Percentiles rank a stretch among this genome's conserved stretches.
Evolutionary conservation across 768 basidiomycete species (phyloP).

Genomic region (Terana coerulea): DNA sequence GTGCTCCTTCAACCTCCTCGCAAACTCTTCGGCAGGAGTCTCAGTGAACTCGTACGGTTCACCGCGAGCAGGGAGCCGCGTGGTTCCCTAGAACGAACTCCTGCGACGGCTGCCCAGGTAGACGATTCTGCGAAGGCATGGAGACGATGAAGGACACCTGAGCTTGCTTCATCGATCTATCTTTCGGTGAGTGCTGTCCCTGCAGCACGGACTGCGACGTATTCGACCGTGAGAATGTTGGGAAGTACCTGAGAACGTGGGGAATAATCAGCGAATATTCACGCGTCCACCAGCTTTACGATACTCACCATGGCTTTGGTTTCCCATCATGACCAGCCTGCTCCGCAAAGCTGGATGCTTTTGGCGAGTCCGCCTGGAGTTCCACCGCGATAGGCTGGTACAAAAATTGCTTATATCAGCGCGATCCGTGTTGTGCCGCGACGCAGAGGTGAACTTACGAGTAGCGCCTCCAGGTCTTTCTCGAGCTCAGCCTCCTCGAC

Average conservation of each 20-base stretch:
- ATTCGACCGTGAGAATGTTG: neutral
- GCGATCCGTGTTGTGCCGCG: no score
- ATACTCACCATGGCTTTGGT: conserved; percentile 1
- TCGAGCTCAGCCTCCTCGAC: conserved; percentile 2
- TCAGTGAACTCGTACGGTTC: conserved; percentile 7
- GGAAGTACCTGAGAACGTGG: neutral
- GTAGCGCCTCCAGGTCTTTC: conserved; percentile 6
- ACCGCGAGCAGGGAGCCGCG: neutral
- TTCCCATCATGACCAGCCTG: no score
- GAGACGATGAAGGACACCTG: conserved; percentile 9
- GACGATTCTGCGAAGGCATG: conserved; percentile 5
- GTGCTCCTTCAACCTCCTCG: neutral
- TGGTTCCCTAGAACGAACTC: conserved; percentile 8
- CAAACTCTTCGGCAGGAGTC: neutral
- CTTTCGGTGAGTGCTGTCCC: neutral
- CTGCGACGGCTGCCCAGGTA: neutral
- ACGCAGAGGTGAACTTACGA: no score
- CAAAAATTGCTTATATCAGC: no score
- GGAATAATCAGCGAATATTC: no score
- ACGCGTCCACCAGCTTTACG: no score
- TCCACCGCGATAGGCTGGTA: conserved; percentile 14
- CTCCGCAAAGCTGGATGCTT: no score
- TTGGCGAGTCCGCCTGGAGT: conserved; percentile 8
- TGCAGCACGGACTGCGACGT: neutral
- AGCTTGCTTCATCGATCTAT: conserved; percentile 5